Evolutionary conservation across 495 filamentous ascomycete species (phyloP).

Genomic region (Aspergillus wentii): DNA sequence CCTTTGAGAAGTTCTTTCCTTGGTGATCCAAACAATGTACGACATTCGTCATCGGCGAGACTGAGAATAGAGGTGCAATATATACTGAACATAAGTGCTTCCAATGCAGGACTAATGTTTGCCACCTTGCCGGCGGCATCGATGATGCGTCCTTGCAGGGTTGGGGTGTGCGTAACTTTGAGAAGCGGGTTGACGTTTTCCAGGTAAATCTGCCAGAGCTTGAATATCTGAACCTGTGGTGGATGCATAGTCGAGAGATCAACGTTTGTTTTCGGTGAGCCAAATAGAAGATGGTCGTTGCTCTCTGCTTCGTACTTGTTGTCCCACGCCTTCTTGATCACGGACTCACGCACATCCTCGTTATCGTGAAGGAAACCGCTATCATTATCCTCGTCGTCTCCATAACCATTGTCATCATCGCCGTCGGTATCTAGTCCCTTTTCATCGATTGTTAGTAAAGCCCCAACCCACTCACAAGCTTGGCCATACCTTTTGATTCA

Average conservation of each 20-base stretch:
- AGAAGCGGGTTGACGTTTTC: conserved; percentile 49
- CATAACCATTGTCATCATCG: conserved; percentile 10
- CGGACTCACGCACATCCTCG: conserved; percentile 23
- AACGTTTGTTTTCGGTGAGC: conserved; percentile 29
- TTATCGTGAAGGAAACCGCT: conserved; percentile 21
- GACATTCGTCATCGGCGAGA: conserved; percentile 37
- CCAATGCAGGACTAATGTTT: conserved; percentile 15
- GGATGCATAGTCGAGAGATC: conserved; percentile 48
- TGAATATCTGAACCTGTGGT: conserved; percentile 33
- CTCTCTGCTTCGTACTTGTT: conserved; percentile 24
- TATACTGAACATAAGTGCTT: conserved; percentile 52
- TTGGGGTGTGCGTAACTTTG: conserved; percentile 51
- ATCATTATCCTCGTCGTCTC: conserved; percentile 19
- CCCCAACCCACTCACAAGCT: too few species aligned
- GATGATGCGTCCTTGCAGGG: conserved; percentile 39
- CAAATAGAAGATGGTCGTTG: conserved; percentile 46
- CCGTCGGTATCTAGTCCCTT: not conserved
- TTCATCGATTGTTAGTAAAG: too few species aligned
- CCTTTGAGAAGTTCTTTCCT: conserved; percentile 38
- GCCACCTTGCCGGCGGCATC: conserved; percentile 23
- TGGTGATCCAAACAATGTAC: conserved; percentile 31
- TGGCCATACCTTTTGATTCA: conserved; percentile 40
- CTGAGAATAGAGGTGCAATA: conserved; percentile 48
- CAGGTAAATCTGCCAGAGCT: conserved; percentile 46
- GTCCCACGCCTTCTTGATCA: conserved; percentile 42